Evolutionary conservation across 495 filamentous ascomycete genomes (phyloP).

Genomic region (Neurospora terricola): DNA sequence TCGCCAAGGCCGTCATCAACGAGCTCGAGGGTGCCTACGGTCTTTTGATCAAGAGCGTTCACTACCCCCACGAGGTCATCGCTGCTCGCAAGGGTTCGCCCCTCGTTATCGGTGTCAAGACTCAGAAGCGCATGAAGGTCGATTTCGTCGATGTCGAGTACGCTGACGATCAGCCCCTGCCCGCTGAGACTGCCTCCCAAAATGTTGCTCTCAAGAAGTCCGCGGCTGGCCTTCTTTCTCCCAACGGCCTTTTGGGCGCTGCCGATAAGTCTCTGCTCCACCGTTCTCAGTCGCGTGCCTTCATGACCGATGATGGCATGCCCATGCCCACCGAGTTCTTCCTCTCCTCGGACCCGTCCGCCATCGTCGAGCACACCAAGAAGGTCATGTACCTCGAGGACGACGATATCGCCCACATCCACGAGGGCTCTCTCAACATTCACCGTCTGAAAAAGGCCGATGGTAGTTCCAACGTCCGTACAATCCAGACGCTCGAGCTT

Average conservation of each 20-base stretch:
- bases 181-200: conserved; percentile 91
- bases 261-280: conserved; percentile 96
- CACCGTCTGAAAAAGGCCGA: conserved; percentile 95
- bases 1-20: conserved; percentile 95
- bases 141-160: conserved; percentile 99
- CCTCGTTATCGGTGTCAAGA: conserved; percentile 89
- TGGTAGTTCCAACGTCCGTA: conserved; percentile 90
- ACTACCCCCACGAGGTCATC: conserved; percentile 96
- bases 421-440: conserved; percentile 97
- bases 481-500: conserved; percentile 95
- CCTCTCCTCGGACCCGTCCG: conserved; percentile 93
- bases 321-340: conserved; percentile 99
- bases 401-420: conserved; percentile 98
- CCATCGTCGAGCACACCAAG: conserved; percentile 98
- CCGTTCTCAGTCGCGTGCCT: conserved; percentile 94
- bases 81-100: conserved; percentile 97
- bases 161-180: conserved; percentile 74
- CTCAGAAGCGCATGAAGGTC: conserved; percentile 98
- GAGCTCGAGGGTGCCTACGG: conserved; percentile 97
- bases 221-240: conserved; percentile 39
- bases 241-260: conserved; percentile 68
- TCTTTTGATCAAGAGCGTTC: conserved; percentile 91
- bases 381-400: conserved; percentile 99
- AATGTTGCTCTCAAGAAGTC: conserved; percentile 91
- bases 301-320: conserved; percentile 94